Base-by-base conservation (phyloP, 352 stramenopile genomes). In the Phytophthora multivora region DNA sequence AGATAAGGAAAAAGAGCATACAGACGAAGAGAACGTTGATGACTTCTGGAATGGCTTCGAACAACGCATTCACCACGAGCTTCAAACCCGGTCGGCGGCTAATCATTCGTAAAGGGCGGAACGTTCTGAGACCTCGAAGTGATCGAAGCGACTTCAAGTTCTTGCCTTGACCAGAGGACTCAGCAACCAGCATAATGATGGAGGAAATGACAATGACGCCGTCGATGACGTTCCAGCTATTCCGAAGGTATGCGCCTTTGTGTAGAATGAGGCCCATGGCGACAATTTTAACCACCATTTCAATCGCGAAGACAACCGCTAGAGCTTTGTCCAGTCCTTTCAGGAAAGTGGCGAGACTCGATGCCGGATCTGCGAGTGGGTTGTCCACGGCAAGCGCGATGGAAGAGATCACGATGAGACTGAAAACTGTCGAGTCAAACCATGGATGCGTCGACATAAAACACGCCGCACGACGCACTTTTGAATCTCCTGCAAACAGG, bases 1-100 rank as follows among this genome's bases (percentile, higher is more conserved):
- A 99, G 42, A 98, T 97, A 21, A 98, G 77, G 52, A 97, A 97
- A 60, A 98, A 97, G 0, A 98, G 73, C 39, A 90, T 77, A 48
- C 90, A 98, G 2, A 99, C 75, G 48, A 97, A 80, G 3, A 95
- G 59, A 3, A 97, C 84, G 66, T 97, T 98, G 4, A 93, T 65
- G 8, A 98, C 90, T 15, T 79, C 77, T 0, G 90, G 92, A n/a
- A 98, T 96, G 13, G 88, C 85, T 47, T 91, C 79, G 18, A 98
- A 83, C 15, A 98, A 68, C 0, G 91, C 79, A 21, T 97, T 97
- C 3, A 98, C 91, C 0, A 98, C 91, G 8, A 98, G 63, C 28
- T 93, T 93, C 0, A 98, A 65, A 0, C 89, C 90, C 0, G 90
- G 90, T 5, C 80, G 73, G 1, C 90, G 75, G 25, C 86, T 94